Evolutionary conservation across 2,329 filamentous ascomycete species (phyloP), one percentile per base, ranked within the genome.

Genomic region (Aspergillus fumigatus): DNA sequence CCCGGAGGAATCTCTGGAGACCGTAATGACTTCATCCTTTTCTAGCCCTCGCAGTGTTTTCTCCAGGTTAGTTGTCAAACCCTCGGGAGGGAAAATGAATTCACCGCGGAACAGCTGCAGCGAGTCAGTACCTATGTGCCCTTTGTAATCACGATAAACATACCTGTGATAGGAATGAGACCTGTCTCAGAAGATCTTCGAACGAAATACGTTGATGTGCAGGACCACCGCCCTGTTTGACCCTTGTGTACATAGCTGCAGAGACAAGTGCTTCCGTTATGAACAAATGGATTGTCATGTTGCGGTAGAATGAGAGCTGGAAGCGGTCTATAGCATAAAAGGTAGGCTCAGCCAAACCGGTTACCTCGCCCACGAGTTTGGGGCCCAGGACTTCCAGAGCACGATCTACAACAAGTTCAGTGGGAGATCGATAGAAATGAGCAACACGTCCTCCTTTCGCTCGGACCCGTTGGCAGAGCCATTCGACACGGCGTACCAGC

Each of bases 241-340:
- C 89, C 48, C 85, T 84, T 0, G 87, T 94, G 73, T 99, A 99
- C 81, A 99, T 87, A 27, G 89, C 89, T 4, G 88, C 90, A 59
- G 90, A 94, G 23, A 97, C 90, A 4, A 99, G 80, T 0, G 93
- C 89, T 71, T 97, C 92, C 2, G 91, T 88, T 56, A 99, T 94
- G 73, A 99, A 99, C 4, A 99, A 83, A 70, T 99, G 94, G 59
- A 99, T 99, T 0, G 93, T 97, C 94, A 97, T 97, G 74, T 99
- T 99, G 52, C 94, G 88, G 76, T 99, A 99, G 74, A 99, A 99
- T 0, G 92, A 96, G 9, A 99, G 83, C 70, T 99, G 94, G 78
- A 99, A 99, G 53, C 92, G 84, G 72, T 99, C 94, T 41, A 97
- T 92, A 4, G 94, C 94, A 67, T 90, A 96, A 74, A 90, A 97